phyloP scores from a whole-genome alignment of 1,284 basidiomycete species.

The Heterobasidion parviporum region DNA sequence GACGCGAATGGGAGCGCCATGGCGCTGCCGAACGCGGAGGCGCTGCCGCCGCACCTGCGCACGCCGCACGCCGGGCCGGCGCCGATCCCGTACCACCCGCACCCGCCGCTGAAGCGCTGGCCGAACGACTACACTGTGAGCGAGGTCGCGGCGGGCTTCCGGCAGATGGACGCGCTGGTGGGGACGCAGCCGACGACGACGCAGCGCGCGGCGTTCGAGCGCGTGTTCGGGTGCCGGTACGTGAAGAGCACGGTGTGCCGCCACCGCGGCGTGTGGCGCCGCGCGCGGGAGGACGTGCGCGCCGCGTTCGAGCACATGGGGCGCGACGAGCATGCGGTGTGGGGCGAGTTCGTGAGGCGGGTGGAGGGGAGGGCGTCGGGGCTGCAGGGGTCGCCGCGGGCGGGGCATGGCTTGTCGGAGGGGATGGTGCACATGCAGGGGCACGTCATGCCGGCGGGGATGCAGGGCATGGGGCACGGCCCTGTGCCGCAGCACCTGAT shows the following conservation, averaged over 20 bases:
- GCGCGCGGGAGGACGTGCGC: constrained; percentile 37
- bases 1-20: too few relatives aligned
- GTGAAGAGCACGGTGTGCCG: constrained; percentile 65
- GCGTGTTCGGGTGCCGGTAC: constrained; percentile 56
- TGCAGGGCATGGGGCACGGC: constrained; percentile 9
- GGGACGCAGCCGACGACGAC: constrained; percentile 33
- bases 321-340: constrained; percentile 46
- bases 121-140: constrained; percentile 63
- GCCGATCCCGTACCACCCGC: constrained; percentile 36
- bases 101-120: constrained; percentile 57
- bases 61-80: constrained; percentile 2
- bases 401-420: neutral
- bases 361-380: constrained; percentile 31
- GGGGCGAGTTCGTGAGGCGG: constrained; percentile 56
- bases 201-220: constrained; percentile 54
- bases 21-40: neutral
- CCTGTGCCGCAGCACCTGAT: constrained; percentile 5
- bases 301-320: constrained; percentile 46
- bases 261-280: constrained; percentile 54
- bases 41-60: constrained; percentile 4
- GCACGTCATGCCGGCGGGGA: neutral
- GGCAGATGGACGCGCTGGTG: constrained; percentile 43
- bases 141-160: constrained; percentile 51
- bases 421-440: constrained; percentile 7
- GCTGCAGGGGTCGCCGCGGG: neutral